Base-by-base conservation (phyloP, 208 protist genomes). In the Acanthamoeba culbertsoni region DNA sequence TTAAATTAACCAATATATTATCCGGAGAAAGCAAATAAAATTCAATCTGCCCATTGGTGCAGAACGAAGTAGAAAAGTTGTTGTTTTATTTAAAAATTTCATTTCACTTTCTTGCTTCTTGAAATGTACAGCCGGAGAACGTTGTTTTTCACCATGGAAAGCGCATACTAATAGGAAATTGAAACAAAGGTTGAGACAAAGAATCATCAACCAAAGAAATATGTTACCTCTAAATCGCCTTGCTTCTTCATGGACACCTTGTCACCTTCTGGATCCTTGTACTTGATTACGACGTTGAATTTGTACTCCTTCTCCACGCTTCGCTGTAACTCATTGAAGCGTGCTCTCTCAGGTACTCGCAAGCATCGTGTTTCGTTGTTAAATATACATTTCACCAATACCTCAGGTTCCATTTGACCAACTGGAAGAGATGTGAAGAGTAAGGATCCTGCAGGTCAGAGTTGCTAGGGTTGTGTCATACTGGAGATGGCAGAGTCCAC, bases 401-500 rank as follows among this genome's bases (percentile, higher is more conserved):
- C 18, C 48, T 89, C 79, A 8, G 79, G 79, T 63, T 89, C 79
- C 55, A 89, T 89, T 16, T 68, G 46, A 6, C 79, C 79, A 23
- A 89, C 79, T 89, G 46, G 51, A 26, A 68, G 48, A 23, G 31
- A 31, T 46, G 37, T 0, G 33, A 2, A 8, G 46, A 63, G 46
- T 26, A 48, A n/a, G n/a, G 40, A 84, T 51, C 26, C n/a, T 20
- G 40, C 33, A 26, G 14, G 14, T 10, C 1, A 8, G 46, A 68
- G 31, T 42, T 26, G 16, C 26, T 33, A 37, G 12, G 46, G 6
- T 16, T 4, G 82, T 12, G 42, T 7, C 28, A 10, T 92, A 92
- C 86, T 92, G 26, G 86, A 92, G n/a, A 77, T 68, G 43, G 57
- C 42, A 28, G 86, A 92, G 31, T 92, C 86, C 20, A 92, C 86